Conservation (phyloP, 1,284 basidiomycete species). For the Stereum hirsutum region DNA sequence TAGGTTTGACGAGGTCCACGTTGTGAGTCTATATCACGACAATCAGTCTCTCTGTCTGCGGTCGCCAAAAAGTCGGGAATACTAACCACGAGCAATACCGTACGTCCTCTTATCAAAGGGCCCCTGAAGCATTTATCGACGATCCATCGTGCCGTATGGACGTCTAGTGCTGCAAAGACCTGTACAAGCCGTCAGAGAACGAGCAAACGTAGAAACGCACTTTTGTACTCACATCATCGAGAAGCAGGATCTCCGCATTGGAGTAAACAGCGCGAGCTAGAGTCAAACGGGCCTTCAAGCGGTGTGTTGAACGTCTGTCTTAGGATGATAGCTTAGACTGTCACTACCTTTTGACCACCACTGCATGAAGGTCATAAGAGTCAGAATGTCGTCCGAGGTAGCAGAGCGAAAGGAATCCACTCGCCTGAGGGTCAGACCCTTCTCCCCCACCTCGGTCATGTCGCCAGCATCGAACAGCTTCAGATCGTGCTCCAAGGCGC, state of each 20-base stretch:
- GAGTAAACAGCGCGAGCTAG: slow-evolving; percentile 69
- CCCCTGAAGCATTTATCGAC: slow-evolving; percentile 69
- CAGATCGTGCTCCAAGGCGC: slow-evolving; percentile 55
- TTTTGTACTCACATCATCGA: slow-evolving; percentile 59
- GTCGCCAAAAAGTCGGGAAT: too few species aligned
- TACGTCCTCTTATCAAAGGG: slow-evolving; percentile 59
- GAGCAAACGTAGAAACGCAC: background rate
- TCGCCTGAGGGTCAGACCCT: slow-evolving; percentile 45
- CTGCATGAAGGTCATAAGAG: too few species aligned
- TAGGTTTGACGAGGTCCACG: slow-evolving; percentile 45
- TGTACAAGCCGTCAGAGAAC: slow-evolving; percentile 6
- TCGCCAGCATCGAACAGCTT: slow-evolving; percentile 66
- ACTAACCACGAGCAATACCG: slow-evolving; percentile 64
- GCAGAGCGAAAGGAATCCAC: too few species aligned
- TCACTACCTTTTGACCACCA: slow-evolving; percentile 78
- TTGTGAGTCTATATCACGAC: slow-evolving; percentile 67
- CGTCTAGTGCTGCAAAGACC: slow-evolving; percentile 46
- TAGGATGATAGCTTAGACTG: too few species aligned
- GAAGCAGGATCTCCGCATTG: slow-evolving; percentile 47
- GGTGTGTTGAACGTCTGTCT: too few species aligned
- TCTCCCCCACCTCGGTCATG: slow-evolving; percentile 62
- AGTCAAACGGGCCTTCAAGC: slow-evolving; percentile 66
- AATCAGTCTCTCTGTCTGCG: too few species aligned
- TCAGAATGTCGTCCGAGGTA: background rate
- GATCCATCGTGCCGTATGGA: slow-evolving; percentile 68